Conservation (phyloP, 116 monocot species). For the Posidonia oceanica region DNA sequence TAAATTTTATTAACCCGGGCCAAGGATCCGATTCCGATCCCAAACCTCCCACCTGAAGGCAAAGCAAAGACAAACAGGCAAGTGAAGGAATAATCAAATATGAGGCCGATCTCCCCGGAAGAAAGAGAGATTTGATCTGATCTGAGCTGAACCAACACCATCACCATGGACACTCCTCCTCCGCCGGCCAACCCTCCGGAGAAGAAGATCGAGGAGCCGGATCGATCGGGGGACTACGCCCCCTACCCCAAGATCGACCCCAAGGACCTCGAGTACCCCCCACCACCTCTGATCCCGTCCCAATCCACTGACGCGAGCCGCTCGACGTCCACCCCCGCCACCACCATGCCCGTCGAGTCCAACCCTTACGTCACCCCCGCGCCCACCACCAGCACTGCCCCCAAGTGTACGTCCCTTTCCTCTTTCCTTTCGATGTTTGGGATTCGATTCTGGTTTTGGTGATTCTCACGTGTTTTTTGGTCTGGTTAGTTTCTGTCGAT, state of each 20-base stretch:
- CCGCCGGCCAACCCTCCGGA: not conserved
- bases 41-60: too few relatives aligned
- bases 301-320: not conserved
- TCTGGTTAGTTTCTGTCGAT: slow-evolving; percentile 40
- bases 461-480: not conserved
- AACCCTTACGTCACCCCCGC: slow-evolving; percentile 49
- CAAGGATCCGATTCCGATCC: too few relatives aligned
- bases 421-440: too few relatives aligned
- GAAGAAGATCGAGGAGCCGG: not conserved
- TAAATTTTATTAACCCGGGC: too few relatives aligned
- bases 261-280: slow-evolving; percentile 26
- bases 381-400: slow-evolving; percentile 8
- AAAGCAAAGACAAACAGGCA: too few relatives aligned
- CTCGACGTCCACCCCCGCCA: slow-evolving; percentile 8
- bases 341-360: slow-evolving; percentile 34
- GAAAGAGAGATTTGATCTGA: too few relatives aligned
- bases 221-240: slow-evolving; percentile 23
- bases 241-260: slow-evolving; percentile 47
- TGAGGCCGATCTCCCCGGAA: too few relatives aligned
- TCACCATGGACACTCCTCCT: not conserved
- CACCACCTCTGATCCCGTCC: slow-evolving; percentile 6
- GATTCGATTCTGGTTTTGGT: too few relatives aligned
- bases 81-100: too few relatives aligned
- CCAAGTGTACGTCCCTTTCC: slow-evolving; percentile 37
- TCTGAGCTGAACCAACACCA: too few relatives aligned